Base-by-base conservation (phyloP, 2,329 filamentous ascomycete genomes). In the Westerdykella ornata region DNA sequence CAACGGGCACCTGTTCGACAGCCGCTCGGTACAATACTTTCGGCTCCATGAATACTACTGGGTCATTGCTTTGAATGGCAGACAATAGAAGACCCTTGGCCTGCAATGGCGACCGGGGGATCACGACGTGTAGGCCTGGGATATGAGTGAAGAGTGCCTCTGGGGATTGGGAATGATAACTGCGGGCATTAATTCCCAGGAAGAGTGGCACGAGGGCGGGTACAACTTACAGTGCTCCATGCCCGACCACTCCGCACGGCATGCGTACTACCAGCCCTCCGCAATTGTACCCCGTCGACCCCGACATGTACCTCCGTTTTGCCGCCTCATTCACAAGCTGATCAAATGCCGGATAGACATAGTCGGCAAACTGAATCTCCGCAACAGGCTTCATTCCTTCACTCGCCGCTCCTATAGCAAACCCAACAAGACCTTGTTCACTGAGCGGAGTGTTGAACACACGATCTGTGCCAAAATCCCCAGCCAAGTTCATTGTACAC, bases 401-500 rank as follows among this genome's bases (percentile, higher is more conserved):
- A 5, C 87, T 86, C 0, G 90, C 89, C 28, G 83, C 80, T 2
- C 92, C 92, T 52, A 97, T 88, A 9, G 84, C 92, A 60, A 97
- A 97, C 0, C 92, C 92, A 44, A 94, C 77, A 51, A 98, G 90
- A 1, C 90, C 92, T 67, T 97, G 92, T 63, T 98, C 92, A 26
- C 84, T 87, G 52, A 98, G 69, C 0, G 92, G 92, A 14, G 89
- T 97, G 68, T 98, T 97, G 74, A 98, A 98, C 26, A 98, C 89
- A 43, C 92, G 77, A 43, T 92, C 85, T 2, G 80, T 76, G 7
- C 92, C 92, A 63, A 92, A 94, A 42, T 87, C 87, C 47, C 88
- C 85, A 22, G 88, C 81, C 13, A 98, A 75, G 54, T 89, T 87
- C 81, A 92, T 90, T 22, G 87, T 90, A 68, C 88, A 96, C 42